Conservation (phyloP, 1,284 basidiomycete species). For the Ganoderma boninense region DNA sequence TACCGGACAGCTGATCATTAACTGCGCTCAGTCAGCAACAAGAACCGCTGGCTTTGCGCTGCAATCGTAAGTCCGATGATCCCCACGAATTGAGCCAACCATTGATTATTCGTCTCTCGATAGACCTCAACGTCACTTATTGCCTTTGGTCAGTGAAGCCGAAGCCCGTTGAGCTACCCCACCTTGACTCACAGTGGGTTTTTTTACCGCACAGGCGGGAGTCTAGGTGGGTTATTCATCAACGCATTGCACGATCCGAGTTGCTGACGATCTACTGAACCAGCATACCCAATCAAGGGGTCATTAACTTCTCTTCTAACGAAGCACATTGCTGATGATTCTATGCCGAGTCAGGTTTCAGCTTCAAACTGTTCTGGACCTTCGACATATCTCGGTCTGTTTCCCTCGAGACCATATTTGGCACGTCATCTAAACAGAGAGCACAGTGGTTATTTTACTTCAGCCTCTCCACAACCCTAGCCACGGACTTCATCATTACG, state of each 20-base stretch:
- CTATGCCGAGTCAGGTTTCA: background rate
- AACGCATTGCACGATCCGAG: too few species aligned
- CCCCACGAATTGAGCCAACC: background rate
- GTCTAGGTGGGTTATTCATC: background rate
- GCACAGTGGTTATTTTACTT: slow-evolving; percentile 18
- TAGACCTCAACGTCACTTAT: background rate
- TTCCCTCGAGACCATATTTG: background rate
- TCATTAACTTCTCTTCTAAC: background rate
- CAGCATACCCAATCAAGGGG: slow-evolving; percentile 6
- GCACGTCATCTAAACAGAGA: background rate
- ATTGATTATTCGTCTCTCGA: background rate
- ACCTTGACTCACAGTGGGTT: background rate
- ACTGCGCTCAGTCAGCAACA: slow-evolving; percentile 9
- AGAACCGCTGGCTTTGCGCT: slow-evolving; percentile 9
- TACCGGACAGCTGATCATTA: background rate
- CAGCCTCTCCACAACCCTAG: slow-evolving; percentile 1
- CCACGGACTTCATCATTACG: slow-evolving; percentile 14
- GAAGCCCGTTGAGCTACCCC: background rate
- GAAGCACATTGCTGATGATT: background rate
- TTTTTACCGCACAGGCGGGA: background rate
- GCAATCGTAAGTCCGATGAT: background rate
- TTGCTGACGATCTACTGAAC: background rate
- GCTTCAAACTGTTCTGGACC: background rate
- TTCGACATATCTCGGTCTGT: background rate
- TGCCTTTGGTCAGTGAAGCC: background rate